Base-by-base conservation (phyloP, 257 asterid species). In the Lycium ferocissimum region DNA sequence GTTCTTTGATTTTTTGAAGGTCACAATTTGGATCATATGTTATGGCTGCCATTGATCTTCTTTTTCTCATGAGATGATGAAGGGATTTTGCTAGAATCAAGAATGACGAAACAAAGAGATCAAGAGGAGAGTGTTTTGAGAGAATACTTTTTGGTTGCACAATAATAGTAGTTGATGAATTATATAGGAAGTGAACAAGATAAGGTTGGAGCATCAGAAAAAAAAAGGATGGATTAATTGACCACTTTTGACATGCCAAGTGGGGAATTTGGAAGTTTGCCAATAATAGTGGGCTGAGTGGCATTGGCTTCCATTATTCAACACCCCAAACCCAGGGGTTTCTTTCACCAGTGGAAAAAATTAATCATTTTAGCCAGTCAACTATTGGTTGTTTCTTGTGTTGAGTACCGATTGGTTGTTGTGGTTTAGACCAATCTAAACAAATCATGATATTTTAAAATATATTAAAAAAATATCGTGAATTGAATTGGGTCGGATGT, bases 11-110 rank as follows among this genome's bases (percentile, higher is more conserved):
- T 86, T 85, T 83, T 88, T 86, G 92, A 80, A 85, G 93, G 85
- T 89, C 71, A 15, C 84, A 85, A 71, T 70, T 87, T 75, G 89
- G 82, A 85, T 92, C 95, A 2, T 86, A 22, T 61, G 89, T 85
- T 85, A 86, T 88, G 84, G 94, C 76, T 69, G 88, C 88, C 95
- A 92, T 93, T 40, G 45, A 40, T 84, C 61, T 89, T 83, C 79
- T 85, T 51, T 40, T 80, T 87, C 61, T 86, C 85, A 80, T 80
- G 61, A 54, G 40, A 85, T 54, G 9, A 2, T 33, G 45, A 70
- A 69, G 37, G 12, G 8, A 15, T 12, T 18, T 6, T 73, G 35
- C 51, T 47, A 18, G 1, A 49, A 82, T 4, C 9, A 53, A 62
- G 59, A 62, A 70, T 33, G 78, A 47, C 14, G 79, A 82, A n/a